Evolutionary conservation across 768 basidiomycete species (phyloP), one percentile per base, ranked within the genome.

Genomic region (Phanerodontia chrysosporium): DNA sequence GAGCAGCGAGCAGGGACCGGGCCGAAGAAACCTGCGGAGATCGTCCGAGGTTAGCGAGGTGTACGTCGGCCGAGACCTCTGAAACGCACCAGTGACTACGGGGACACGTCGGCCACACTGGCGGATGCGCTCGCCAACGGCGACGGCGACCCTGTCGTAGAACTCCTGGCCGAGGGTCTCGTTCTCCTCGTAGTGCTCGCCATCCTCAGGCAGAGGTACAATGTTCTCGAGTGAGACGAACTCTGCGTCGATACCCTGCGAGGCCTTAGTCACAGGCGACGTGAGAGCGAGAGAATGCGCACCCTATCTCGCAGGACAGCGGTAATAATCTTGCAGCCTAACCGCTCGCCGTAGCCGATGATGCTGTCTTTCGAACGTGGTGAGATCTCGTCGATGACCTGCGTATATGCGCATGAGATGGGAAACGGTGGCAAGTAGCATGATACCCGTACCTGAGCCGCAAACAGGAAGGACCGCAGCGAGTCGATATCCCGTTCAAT

Each of bases 341-440:
- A 72, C 39, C 85, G 80, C 74, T 99, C 97, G 30, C 97, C 97
- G 51, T 96, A 86, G 8, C 97, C 96, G 54, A 98, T 80, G 62
- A 99, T 97, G 61, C 80, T 94, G 69, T 99, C 97, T 70, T 87
- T 88, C 29, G 94, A 95, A 59, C 95, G 80, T 24, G 92, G 86
- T 3, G 95, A 98, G 55, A 99, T 95, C 74, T 99, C 97, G 69
- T 98, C 91, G 59, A 99, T 95, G 65, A 99, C 90, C 94, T 97
- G 70, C 10, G 32, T 35, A 39, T 35, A 7, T 52, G 51, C 30
- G 28, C 25, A 29, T 35, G 14, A 52, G 27, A 16, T 18, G 18
- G 18, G 9, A 18, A 42, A 18, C 39, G 18, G 18, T 10, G 18
- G 39, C 46, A 28, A 22, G 14, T n/a, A n/a, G n/a, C n/a, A n/a